These are phyloP conservation scores for Candida buenavistaensis DNA, from an alignment of 1,139 yeast genomes.

Conservation along the genomic window DNA sequence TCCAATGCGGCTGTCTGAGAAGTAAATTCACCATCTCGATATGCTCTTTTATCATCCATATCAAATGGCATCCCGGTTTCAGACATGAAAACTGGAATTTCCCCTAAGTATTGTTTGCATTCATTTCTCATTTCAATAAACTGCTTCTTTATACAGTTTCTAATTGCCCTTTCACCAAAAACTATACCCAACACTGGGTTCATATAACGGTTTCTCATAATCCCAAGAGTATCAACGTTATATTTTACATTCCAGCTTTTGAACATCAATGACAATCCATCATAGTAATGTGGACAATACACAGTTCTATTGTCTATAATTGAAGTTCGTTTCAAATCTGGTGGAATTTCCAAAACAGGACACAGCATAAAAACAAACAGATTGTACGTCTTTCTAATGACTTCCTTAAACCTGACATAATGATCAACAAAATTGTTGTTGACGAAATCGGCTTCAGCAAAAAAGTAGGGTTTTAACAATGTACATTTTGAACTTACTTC, in stretches of 20 bases:
- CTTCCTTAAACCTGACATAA: slow-evolving; percentile 49
- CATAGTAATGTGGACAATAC: slow-evolving; percentile 87
- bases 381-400: slow-evolving; percentile 46
- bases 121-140: slow-evolving; percentile 64
- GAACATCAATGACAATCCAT: slow-evolving; percentile 89
- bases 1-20: slow-evolving; percentile 83
- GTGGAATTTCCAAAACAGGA: slow-evolving; percentile 82
- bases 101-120: slow-evolving; percentile 58
- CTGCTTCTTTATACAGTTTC: slow-evolving; percentile 71
- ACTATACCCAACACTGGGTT: slow-evolving; percentile 79
- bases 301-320: slow-evolving; percentile 65
- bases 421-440: slow-evolving; percentile 62
- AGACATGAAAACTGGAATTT: slow-evolving; percentile 72
- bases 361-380: slow-evolving; percentile 72
- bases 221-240: slow-evolving; percentile 88
- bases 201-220: slow-evolving; percentile 74
- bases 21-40: slow-evolving; percentile 58
- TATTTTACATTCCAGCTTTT: slow-evolving; percentile 75
- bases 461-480: slow-evolving; percentile 32
- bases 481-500: slow-evolving; percentile 31
- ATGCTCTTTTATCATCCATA: slow-evolving; percentile 79
- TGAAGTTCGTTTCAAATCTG: slow-evolving; percentile 54
- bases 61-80: slow-evolving; percentile 99
- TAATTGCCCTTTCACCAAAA: slow-evolving; percentile 75
- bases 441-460: slow-evolving; percentile 46